A percentile compares a stretch with the other conserved stretches of the same genome.
These are phyloP conservation scores for Barnettozyma vustinii DNA, from an alignment of 805 yeast genomes.

Conservation along the genomic window DNA sequence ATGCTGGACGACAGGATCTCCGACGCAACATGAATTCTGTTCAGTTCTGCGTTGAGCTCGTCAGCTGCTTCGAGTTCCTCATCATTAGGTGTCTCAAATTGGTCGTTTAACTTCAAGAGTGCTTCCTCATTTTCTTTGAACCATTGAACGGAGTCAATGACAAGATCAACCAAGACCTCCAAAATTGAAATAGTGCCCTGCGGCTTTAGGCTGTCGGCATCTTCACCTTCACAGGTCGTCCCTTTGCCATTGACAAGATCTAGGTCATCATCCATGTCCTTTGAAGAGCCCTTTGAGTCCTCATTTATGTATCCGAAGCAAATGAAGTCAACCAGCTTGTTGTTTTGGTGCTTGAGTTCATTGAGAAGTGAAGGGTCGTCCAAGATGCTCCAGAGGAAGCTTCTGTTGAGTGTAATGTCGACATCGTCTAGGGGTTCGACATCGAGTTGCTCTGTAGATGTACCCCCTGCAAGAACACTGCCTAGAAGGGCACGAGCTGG, in stretches of 20 bases:
- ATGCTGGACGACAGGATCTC: slow-evolving; percentile 86
- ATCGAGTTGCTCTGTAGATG: slow-evolving; percentile 3
- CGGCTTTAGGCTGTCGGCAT: not conserved
- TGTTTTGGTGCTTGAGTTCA: slow-evolving; percentile 34
- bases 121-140: slow-evolving; percentile 25
- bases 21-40: slow-evolving; percentile 58
- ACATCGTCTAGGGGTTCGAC: not conserved
- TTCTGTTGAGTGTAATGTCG: slow-evolving; percentile 16
- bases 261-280: slow-evolving; percentile 11
- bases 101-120: slow-evolving; percentile 8
- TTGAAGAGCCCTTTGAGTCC: not conserved
- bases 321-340: slow-evolving; percentile 45
- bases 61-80: slow-evolving; percentile 11
- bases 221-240: not conserved
- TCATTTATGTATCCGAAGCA: slow-evolving; percentile 37
- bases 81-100: not conserved
- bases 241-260: slow-evolving; percentile 6
- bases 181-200: slow-evolving; percentile 33
- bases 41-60: slow-evolving; percentile 19
- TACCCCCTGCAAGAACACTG: not conserved
- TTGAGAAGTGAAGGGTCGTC: slow-evolving; percentile 34
- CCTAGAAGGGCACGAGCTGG: not conserved
- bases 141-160: slow-evolving; percentile 37
- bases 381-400: slow-evolving; percentile 32
- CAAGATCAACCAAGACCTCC: slow-evolving; percentile 38